Evolutionary conservation across 352 stramenopile genomes (phyloP).

Genomic region (Pythium monospermum): DNA sequence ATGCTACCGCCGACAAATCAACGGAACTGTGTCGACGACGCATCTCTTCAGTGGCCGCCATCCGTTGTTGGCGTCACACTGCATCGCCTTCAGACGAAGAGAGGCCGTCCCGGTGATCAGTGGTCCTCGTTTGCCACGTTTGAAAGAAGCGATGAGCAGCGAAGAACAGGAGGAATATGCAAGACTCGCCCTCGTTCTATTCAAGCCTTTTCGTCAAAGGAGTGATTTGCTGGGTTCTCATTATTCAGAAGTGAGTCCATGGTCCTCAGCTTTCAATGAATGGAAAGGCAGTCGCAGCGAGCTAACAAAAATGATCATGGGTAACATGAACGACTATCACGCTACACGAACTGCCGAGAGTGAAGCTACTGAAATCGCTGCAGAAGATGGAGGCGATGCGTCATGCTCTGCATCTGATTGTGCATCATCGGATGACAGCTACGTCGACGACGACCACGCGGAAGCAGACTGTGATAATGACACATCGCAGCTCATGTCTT

Average conservation of each 20-base stretch:
- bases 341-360: background rate
- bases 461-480: too few relatives aligned
- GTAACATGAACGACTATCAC: slow-evolving; percentile 19
- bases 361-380: background rate
- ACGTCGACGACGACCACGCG: background rate
- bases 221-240: background rate
- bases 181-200: background rate
- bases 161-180: background rate
- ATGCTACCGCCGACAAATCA: background rate
- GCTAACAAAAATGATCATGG: slow-evolving; percentile 5
- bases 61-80: background rate
- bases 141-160: background rate
- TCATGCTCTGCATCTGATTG: background rate
- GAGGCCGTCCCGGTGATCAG: background rate
- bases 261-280: background rate
- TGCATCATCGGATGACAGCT: background rate
- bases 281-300: background rate
- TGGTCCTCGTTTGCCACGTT: background rate
- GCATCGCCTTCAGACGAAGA: background rate
- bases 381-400: background rate
- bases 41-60: background rate
- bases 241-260: background rate
- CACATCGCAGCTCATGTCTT: too few relatives aligned
- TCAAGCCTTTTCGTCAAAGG: slow-evolving; percentile 4
- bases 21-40: background rate